Evolutionary conservation across 352 stramenopile genomes (phyloP), one percentile per base, ranked within the genome.

Genomic region (Achlya hypogyna): DNA sequence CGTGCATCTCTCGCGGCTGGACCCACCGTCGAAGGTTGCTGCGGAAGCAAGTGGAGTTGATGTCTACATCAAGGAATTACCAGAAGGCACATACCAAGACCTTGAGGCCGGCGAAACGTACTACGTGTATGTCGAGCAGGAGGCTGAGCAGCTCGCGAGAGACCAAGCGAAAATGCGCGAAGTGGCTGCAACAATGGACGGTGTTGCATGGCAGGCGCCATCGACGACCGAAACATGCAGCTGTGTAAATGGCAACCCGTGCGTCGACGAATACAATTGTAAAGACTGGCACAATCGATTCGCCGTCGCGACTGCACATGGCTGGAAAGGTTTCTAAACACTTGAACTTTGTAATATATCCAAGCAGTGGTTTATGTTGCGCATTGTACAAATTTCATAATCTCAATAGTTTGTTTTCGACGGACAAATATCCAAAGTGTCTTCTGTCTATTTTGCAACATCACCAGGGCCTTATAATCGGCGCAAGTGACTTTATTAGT

Each of bases 211-310:
- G 25, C 6, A 22, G 54, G 65, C 72, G 1, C 72, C 73, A 20
- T 47, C 78, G 0, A 71, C 81, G 54, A 58, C 72, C 16, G 88
- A 96, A 72, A 85, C 72, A 23, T 96, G 88, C 70, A 93, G 80
- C 29, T 96, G 88, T 66, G 79, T 96, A 23, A 93, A 96, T 49
- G 87, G 88, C 1, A 96, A 96, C 70, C 88, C 88, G 35, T 96
- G 88, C 53, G 82, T 91, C 31, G 88, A 96, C 62, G 82, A 96
- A 51, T 96, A 96, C 52, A 84, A 85, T 18, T 96, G 88, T 62
- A 88, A 84, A 40, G 84, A 96, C 71, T 96, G 88, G 87, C 78
- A 92, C 67, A 81, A 85, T 23, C 76, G 87, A 0, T 93, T 89
- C 69, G 86, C 82, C 0, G 67, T 96, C n/a, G 84, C 88, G 1